Base-by-base conservation (phyloP, 768 basidiomycete genomes). In the Mycena floridula region DNA sequence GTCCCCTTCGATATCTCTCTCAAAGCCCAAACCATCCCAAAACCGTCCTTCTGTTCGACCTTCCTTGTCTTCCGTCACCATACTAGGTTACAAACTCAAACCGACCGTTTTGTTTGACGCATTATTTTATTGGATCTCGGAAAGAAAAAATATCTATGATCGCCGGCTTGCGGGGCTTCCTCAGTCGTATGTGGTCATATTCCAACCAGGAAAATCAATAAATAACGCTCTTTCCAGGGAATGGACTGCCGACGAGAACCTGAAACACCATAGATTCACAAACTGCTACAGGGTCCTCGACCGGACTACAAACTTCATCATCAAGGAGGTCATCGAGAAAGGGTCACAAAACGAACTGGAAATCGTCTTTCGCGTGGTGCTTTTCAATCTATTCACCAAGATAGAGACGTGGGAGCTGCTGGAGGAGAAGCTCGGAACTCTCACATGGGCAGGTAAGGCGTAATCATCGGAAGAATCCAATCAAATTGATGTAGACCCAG, bases 271-370 rank as follows among this genome's bases (percentile, higher is more conserved):
- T 51, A 70, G 68, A 24, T 89, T 88, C 57, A 87, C 85, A 63
- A 87, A 88, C 54, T 76, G 82, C 0, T 90, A 74, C 55, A 83
- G 88, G 26, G 77, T 88, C 7, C 70, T 81, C 36, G 88, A 90
- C 64, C 78, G 77, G 26, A 72, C 72, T 15, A 77, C 74, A 24
- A 88, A 90, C 53, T 90, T 72, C 50, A 66, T 89, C 45, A 70
- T 90, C 25, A 54, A 59, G 5, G 73, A 86, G 44, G 85, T 90
- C 48, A 79, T 89, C 49, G 72, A 81, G 51, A 76, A 77, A 54
- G 86, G 86, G 28, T 66, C 77, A 2, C 80, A 81, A 52, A 61
- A 68, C 24, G 71, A 74, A 18, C 61, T 63, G 12, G 88, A 90
- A 59, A 58, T 86, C 43, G 72, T 76, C 20, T 90, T 90, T 51